Base-by-base conservation (phyloP, 2,329 filamentous ascomycete species). In the Aureobasidium subglaciale region DNA sequence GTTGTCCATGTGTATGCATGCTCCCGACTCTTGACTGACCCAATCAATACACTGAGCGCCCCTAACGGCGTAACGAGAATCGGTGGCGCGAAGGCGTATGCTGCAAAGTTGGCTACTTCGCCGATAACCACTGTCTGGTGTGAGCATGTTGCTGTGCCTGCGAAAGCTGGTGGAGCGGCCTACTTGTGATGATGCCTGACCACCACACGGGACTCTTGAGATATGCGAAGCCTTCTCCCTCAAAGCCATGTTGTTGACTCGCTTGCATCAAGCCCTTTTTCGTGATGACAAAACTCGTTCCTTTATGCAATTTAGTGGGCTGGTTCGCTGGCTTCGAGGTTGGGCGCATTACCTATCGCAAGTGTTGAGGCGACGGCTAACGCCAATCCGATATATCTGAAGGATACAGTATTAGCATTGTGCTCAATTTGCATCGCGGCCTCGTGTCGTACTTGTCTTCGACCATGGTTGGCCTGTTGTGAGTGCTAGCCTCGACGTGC, bases 41-140 rank as follows among this genome's bases (percentile, higher is more conserved):
- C 93, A 66, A 99, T 96, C 62, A 99, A 78, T 57, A 99, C 95
- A 68, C 89, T 93, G 60, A 99, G 79, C 56, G 93, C 93, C 59
- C 93, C 93, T 22, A 99, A 78, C 24, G 93, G 93, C 5, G 93
- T 99, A 37, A 99, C 93, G 53, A 99, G 80, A 72, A 99, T 99
- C n/a, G 93, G 95, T 37, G 93, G 93, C 62, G 93, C 93, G 73
- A 97, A 99, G 7, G 93, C 93, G 70, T 99, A 99, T 59, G 93
- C 93, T 49, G 91, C 91, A 70, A 99, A 99, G 73, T 99, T 99
- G 74, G 90, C 95, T 57, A 96, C 77, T 74, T 99, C 93, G 67
- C 93, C 93, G 41, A 95, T 74, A 59, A 90, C 87, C 82, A 99
- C 90, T 95, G 65, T 55, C 54, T 58, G 40, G 25, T 34, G 49